These are phyloP conservation scores for Aegilops bicornis DNA, from an alignment of 176 grass and related monocot species.

Conservation along the genomic window DNA sequence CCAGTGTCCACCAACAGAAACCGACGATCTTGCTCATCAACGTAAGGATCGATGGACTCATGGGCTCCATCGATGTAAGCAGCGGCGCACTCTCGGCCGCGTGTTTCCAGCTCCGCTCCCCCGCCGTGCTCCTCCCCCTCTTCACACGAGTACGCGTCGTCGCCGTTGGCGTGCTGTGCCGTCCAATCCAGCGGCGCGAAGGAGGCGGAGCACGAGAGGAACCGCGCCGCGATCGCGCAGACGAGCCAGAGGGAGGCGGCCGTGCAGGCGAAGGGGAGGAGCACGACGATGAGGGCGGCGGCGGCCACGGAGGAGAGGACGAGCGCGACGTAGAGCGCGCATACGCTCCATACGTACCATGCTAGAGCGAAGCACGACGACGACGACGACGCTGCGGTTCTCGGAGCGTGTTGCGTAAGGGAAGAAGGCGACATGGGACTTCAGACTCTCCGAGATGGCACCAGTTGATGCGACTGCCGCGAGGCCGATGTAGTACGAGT, in stretches of 20 bases:
- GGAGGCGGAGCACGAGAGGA: neutral
- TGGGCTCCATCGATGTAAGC: neutral
- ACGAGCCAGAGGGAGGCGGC: neutral
- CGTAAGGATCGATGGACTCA: neutral
- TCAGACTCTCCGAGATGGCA: neutral
- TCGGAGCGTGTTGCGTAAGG: too few species aligned
- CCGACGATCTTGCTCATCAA: neutral
- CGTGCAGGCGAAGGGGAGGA: slow-evolving; percentile 23
- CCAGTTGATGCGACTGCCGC: neutral
- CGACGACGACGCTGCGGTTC: neutral
- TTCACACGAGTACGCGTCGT: neutral
- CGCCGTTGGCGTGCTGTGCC: neutral
- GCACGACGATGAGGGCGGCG: neutral
- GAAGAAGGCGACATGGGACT: neutral
- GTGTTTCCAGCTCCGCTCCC: neutral
- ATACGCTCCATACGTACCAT: neutral
- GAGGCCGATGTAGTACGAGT: neutral
- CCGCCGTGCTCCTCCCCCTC: slow-evolving; percentile 20
- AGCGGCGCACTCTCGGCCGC: neutral
- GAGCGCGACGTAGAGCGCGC: neutral
- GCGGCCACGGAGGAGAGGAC: neutral
- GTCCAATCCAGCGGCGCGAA: neutral
- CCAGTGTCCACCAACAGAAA: slow-evolving; percentile 14
- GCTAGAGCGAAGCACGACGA: neutral
- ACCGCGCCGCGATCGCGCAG: neutral